phyloP scores from a whole-genome alignment of 2,329 filamentous ascomycete genomes.

The Didymosphaeria variabile region DNA sequence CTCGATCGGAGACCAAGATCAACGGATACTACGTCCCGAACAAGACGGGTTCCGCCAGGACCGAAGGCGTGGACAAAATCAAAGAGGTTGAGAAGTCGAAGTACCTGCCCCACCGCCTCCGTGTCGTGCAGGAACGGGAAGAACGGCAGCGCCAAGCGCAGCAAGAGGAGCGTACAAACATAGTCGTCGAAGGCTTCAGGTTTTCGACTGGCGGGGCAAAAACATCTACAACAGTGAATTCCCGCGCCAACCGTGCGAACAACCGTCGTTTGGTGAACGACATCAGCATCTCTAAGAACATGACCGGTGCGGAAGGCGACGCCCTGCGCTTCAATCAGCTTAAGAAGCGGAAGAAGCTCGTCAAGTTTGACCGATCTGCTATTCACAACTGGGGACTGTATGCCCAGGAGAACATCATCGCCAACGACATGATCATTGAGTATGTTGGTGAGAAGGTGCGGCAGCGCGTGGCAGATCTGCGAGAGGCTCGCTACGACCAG shows the following conservation, averaged over 20 bases:
- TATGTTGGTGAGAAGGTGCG: constrained; percentile 98
- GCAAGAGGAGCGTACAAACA: constrained; percentile 61
- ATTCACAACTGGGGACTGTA: constrained; percentile 99
- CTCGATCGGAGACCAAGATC: constrained; percentile 63
- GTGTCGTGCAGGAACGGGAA: constrained; percentile 89
- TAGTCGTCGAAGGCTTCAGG: constrained; percentile 57
- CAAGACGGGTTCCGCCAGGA: constrained; percentile 82
- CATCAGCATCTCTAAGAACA: constrained; percentile 87
- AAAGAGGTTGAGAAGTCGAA: constrained; percentile 97
- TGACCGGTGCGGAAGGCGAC: constrained; percentile 79
- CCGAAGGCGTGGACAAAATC: constrained; percentile 94
- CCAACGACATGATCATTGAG: constrained; percentile 99
- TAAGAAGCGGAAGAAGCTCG: constrained; percentile 99
- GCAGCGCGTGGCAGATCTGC: constrained; percentile 96
- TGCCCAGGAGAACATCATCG: constrained; percentile 94
- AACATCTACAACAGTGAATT: constrained; percentile 84
- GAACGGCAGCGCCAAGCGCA: constrained; percentile 83
- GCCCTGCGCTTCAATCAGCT: constrained; percentile 98
- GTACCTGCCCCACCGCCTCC: constrained; percentile 96
- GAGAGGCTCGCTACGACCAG: constrained; percentile 90
- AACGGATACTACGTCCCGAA: constrained; percentile 85
- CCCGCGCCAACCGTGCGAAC: constrained; percentile 91
- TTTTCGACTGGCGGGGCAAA: constrained; percentile 77
- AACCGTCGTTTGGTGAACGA: constrained; percentile 95
- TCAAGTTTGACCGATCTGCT: constrained; percentile 95